Conservation (phyloP, 2,329 filamentous ascomycete species). For the Corynespora cassiicola region DNA sequence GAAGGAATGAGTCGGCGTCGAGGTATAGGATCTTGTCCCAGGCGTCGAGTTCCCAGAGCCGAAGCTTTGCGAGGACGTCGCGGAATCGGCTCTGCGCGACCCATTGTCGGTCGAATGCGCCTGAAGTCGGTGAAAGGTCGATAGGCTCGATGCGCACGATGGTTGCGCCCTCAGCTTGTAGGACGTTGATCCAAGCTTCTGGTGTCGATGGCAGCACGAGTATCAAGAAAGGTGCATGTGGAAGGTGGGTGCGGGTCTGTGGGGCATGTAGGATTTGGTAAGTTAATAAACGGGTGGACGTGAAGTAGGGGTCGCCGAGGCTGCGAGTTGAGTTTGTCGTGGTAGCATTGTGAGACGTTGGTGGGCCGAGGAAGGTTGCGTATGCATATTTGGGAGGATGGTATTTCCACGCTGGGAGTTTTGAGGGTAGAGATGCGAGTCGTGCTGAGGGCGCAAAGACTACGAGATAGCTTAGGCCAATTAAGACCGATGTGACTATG, state of each 20-base stretch:
- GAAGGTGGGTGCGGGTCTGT: slow-evolving; percentile 36
- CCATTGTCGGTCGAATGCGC: slow-evolving; percentile 10
- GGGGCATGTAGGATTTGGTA: slow-evolving; percentile 50
- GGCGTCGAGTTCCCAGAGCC: slow-evolving; percentile 41
- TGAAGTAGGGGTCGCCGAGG: slow-evolving; percentile 45
- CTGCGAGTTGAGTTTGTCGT: too few species aligned
- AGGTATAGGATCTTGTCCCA: slow-evolving; percentile 42
- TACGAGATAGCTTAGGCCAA: background rate
- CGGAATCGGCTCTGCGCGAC: slow-evolving; percentile 23
- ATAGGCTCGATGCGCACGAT: slow-evolving; percentile 15
- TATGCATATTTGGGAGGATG: slow-evolving; percentile 26
- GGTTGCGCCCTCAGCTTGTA: slow-evolving; percentile 15
- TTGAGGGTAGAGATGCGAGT: background rate
- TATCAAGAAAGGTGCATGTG: slow-evolving; percentile 14
- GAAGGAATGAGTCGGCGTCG: slow-evolving; percentile 40
- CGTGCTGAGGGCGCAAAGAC: background rate
- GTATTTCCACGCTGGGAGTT: background rate
- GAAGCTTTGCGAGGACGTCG: slow-evolving; percentile 40
- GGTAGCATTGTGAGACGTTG: slow-evolving; percentile 9
- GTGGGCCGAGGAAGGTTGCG: slow-evolving; percentile 45
- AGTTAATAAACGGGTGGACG: slow-evolving; percentile 44
- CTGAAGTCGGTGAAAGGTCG: slow-evolving; percentile 4
- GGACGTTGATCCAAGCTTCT: slow-evolving; percentile 1
- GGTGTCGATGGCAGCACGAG: slow-evolving; percentile 11
- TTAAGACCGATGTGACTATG: background rate